Base-by-base conservation (phyloP, 345 rosid genomes). In the Hypericum androsaemum region DNA sequence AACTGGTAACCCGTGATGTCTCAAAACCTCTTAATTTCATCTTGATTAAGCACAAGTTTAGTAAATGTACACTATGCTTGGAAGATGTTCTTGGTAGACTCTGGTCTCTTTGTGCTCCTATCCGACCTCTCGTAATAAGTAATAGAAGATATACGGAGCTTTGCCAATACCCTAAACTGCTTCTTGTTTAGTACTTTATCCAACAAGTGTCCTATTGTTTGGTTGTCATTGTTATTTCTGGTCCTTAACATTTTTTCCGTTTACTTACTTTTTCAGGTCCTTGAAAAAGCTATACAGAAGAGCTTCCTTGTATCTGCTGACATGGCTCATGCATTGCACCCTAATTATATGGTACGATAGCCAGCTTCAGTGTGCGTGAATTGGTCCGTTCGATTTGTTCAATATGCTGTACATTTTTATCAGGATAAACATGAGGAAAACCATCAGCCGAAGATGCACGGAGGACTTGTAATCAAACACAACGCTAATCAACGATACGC, bases 321-420 rank as follows among this genome's bases (percentile, higher is more conserved):
- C 71, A 88, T 92, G 99, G 97, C 97, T 3, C 99, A 92, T 73
- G 97, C 97, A 65, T 66, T 88, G 12, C 99, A 92, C 71, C 99
- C 99, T 32, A 92, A 92, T 71, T 92, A 80, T 56, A 74, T 68
- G 87, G 97, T 89, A 68, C 1, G 32, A 22, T 22, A 4, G 32
- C 4, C 32, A 22, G 4, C 32, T 22, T 22, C 32, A 22, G 32
- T 22, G 1, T 22, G 32, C 4, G 2, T 22, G 32, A 22, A 22
- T 22, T 22, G 32, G 32, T 22, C 32, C 32, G 32, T 22, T 22
- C 4, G 32, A 22, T 22, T 22, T 22, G 32, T 53, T 53, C 60
- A 48, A 65, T 58, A 13, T 51, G 59, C 39, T 16, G 10, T 5
- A 44, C 49, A 54, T 39, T 52, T 36, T 60, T 68, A 46, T 58